Evolutionary conservation across 345 rosid species (phyloP).

Genomic region (Eucalyptus globulus): DNA sequence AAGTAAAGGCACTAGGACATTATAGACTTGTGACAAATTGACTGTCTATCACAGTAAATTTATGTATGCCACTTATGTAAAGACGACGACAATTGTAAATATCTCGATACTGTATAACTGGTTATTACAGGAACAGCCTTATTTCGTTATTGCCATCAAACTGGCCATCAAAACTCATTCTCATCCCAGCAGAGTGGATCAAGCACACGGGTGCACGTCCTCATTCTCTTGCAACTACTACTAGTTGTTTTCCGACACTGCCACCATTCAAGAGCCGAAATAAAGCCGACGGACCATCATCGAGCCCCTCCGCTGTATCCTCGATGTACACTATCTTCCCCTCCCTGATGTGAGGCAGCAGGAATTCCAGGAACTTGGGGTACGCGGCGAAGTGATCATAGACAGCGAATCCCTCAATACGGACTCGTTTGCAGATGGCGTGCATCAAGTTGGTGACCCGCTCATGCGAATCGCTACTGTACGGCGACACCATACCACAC

Average conservation of each 20-base stretch:
- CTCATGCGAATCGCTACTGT: background rate
- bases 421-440: constrained; percentile 1
- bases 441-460: constrained; percentile 13
- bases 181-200: background rate
- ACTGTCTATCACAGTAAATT: background rate
- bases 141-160: background rate
- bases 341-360: constrained; percentile 21
- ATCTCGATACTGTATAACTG: background rate
- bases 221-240: constrained; percentile 6
- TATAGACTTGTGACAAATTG: background rate
- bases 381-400: constrained; percentile 27
- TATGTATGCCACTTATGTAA: background rate
- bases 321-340: constrained; percentile 42
- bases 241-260: constrained; percentile 48
- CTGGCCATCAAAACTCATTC: background rate
- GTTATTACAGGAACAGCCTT: background rate
- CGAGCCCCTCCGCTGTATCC: constrained; percentile 47
- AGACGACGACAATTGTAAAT: background rate
- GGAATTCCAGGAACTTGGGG: constrained; percentile 18
- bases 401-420: constrained; percentile 18
- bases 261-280: constrained; percentile 30
- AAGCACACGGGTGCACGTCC: background rate
- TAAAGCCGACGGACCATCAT: constrained; percentile 35
- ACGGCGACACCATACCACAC: constrained; percentile 25
- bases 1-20: background rate